Percentiles rank a stretch among this genome's conserved stretches.
Evolutionary conservation across 2,329 filamentous ascomycete genomes (phyloP).

Genomic region (Trichoderma polysporum): DNA sequence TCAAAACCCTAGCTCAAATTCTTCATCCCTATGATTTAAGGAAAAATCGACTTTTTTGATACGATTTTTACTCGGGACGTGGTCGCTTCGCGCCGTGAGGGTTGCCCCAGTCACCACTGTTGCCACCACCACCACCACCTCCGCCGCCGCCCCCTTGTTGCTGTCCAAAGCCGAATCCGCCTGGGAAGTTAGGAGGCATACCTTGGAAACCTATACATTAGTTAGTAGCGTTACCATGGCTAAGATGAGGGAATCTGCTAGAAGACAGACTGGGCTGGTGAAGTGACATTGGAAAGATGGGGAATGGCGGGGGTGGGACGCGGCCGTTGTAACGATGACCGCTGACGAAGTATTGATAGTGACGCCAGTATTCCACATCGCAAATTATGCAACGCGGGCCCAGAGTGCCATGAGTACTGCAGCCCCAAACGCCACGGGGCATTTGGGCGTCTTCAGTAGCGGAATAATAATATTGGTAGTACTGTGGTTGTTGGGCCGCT

Average conservation of each 20-base stretch:
- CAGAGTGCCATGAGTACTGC: background rate
- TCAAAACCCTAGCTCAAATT: background rate
- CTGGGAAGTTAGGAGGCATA: constrained; percentile 70
- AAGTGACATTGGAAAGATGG: constrained; percentile 3
- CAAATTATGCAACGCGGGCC: background rate
- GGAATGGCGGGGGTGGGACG: constrained; percentile 1
- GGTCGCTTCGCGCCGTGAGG: constrained; percentile 79
- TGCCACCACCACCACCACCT: constrained; percentile 32
- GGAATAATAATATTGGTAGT: background rate
- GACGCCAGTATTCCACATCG: constrained; percentile 15
- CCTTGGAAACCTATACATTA: constrained; percentile 59
- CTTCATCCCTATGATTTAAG: background rate
- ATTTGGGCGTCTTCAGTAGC: background rate
- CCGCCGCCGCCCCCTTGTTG: constrained; percentile 45
- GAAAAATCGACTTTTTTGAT: background rate
- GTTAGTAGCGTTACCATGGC: constrained; percentile 25
- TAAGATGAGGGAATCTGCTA: background rate
- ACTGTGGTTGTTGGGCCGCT: background rate
- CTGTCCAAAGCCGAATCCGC: constrained; percentile 63
- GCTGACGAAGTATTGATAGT: background rate
- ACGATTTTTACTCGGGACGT: constrained; percentile 61
- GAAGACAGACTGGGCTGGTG: background rate
- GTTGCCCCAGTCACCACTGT: constrained; percentile 67
- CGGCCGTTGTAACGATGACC: background rate
- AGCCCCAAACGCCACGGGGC: background rate